phyloP scores from a whole-genome alignment of 2,329 filamentous ascomycete genomes.

The Talaromyces pinophilus region DNA sequence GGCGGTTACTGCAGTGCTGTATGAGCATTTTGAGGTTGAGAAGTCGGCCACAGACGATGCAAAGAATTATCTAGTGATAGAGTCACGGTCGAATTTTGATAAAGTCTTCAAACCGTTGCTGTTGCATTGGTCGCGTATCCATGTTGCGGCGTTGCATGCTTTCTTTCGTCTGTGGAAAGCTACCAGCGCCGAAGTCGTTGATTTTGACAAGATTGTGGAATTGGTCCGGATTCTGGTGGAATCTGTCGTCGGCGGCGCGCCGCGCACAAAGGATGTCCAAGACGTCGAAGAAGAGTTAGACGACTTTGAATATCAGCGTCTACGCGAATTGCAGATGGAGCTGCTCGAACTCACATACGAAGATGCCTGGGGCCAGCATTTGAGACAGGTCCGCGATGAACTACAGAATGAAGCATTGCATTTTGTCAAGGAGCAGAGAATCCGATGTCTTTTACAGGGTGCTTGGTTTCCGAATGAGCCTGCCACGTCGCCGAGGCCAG shows the following conservation, averaged over 20 bases:
- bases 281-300: conserved; percentile 87
- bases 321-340: conserved; percentile 91
- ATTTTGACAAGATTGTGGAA: conserved; percentile 92
- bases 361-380: conserved; percentile 87
- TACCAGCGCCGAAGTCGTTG: conserved; percentile 77
- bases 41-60: conserved; percentile 76
- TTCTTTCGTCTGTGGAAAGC: conserved; percentile 93
- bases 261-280: conserved; percentile 77
- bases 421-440: conserved; percentile 95
- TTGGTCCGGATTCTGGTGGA: conserved; percentile 87
- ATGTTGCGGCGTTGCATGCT: conserved; percentile 79
- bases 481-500: conserved; percentile 49
- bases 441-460: conserved; percentile 83
- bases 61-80: conserved; percentile 72
- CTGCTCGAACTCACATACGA: conserved; percentile 88
- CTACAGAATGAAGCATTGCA: conserved; percentile 87
- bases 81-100: conserved; percentile 77
- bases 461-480: conserved; percentile 74
- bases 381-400: conserved; percentile 87
- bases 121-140: conserved; percentile 88
- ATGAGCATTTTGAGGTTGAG: conserved; percentile 94
- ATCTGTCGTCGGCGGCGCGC: conserved; percentile 80
- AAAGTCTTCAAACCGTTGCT: conserved; percentile 82
- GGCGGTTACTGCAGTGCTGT: conserved; percentile 82
- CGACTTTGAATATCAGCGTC: conserved; percentile 74